Base-by-base conservation (phyloP, 805 yeast genomes). In the Clavispora phyllophila region DNA sequence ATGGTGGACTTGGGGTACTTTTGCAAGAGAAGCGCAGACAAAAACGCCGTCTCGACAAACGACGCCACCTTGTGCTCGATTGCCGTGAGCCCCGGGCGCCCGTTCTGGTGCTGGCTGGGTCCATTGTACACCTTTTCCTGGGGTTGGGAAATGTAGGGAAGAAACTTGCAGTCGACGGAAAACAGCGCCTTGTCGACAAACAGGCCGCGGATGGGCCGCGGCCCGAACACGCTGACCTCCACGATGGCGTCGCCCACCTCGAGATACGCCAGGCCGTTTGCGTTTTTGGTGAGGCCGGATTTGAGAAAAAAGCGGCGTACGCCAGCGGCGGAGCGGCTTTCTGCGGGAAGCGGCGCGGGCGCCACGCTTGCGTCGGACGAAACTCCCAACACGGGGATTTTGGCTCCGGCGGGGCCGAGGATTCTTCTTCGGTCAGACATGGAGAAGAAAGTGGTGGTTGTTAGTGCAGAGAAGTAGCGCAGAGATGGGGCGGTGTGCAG, bases 1-100 rank as follows among this genome's bases (percentile, higher is more conserved):
- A 91, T 87, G 15, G 90, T 81, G 2, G 96, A 86, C 62, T 91
- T 91, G 4, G 98, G 97, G 60, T 93, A 93, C 47, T 82, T 81
- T 12, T 77, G 77, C 26, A 87, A 66, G 15, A 82, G 51, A 2
- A 85, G 69, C 1, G 81, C 62, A 8, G 83, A 76, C 19, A 72
- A 58, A 14, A 81, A 56, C 32, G 82, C 62, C 4, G 81, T 68
- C 41, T 75, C 74, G 8, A 82, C 61, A 45, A 72, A 78, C 14
- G 75, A 68, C n/a, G 77, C 62, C 54, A 75, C 59, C 54, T 78
- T 60, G 60, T 77, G 70, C 61, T 75, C 77, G 46, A 65, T 51
- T 25, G 53, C 58, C 9, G 70, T 60, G 43, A 63, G 59, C 12
- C 68, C 68, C 14, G 65, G 54, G 33, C 64, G 63, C 17, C 62